A percentile compares a stretch with the other conserved stretches of the same genome.
Evolutionary conservation across 1,284 basidiomycete genomes (phyloP).

Genomic region (Microbotryum scabiosae): DNA sequence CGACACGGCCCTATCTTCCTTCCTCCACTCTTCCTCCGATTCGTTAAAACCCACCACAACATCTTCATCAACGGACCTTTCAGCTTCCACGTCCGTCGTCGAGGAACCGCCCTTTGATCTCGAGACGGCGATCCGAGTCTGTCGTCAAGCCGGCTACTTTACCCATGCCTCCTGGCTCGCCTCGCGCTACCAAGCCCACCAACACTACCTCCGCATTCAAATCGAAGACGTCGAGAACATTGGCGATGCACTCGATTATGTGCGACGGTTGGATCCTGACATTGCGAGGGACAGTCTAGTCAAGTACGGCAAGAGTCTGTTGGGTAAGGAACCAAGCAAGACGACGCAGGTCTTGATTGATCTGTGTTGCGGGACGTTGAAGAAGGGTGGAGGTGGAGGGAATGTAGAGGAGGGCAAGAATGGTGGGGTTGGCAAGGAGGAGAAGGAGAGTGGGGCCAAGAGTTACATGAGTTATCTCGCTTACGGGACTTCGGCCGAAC

Average conservation of each 20-base stretch:
- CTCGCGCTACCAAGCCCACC: slow-evolving; percentile 78
- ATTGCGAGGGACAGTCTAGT: slow-evolving; percentile 42
- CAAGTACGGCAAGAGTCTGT: slow-evolving; percentile 47
- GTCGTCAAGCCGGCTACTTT: slow-evolving; percentile 91
- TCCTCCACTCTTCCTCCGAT: slow-evolving; percentile 63
- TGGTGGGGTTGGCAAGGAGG: neutral
- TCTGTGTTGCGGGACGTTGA: slow-evolving; percentile 61
- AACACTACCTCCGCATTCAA: slow-evolving; percentile 87
- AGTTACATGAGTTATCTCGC: slow-evolving; percentile 24
- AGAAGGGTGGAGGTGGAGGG: neutral
- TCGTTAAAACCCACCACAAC: slow-evolving; percentile 8
- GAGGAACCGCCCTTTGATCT: slow-evolving; percentile 84
- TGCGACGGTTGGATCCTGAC: slow-evolving; percentile 65
- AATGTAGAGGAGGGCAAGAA: neutral
- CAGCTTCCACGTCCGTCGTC: neutral
- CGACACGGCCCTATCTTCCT: slow-evolving; percentile 73
- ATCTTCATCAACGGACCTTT: neutral
- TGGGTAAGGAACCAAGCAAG: slow-evolving; percentile 70
- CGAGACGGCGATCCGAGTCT: slow-evolving; percentile 92
- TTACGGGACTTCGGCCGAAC: neutral
- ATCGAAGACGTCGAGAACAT: slow-evolving; percentile 86
- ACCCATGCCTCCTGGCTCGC: slow-evolving; percentile 92
- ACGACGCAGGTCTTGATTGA: slow-evolving; percentile 88
- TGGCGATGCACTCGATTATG: slow-evolving; percentile 68
- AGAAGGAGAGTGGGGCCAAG: slow-evolving; percentile 1